Base-by-base conservation (phyloP, 805 yeast genomes). In the Saturnispora quitensis region DNA sequence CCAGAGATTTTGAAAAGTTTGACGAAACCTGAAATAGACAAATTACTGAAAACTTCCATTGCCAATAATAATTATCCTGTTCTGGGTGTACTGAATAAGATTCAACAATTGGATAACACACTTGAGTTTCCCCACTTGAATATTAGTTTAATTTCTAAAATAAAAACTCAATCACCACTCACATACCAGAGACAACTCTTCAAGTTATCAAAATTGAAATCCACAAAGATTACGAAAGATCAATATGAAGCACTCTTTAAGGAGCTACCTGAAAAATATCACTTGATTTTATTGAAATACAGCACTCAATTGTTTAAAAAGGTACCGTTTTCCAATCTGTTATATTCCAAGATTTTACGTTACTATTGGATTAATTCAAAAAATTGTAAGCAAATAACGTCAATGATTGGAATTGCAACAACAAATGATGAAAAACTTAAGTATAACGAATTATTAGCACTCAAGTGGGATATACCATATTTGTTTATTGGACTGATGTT, bases 401-500 rank as follows among this genome's bases (percentile, higher is more conserved):
- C 22, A 13, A 20, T 15, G 27, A 24, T 28, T 25, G 45, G 45
- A 15, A 28, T 40, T 18, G 28, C 4, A 13, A 17, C 15, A 22
- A 18, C 33, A 20, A 40, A 18, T 10, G 43, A 48, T 10, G 43
- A 40, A 5, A 22, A 34, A n/a, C 15, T 42, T 17, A 35, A 43
- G 34, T 43, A 43, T 27, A 35, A 43, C 25, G 43, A 49, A n/a
- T 15, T 18, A 17, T 6, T 43, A 7, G n/a, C 45, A 15, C 27
- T 43, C 10, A 49, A 49, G 36, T 49, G 28, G 28, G 51, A 42
- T 35, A 25, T n/a, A n/a, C 10, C 24, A 3, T 49, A 49, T 15
- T n/a, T 49, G 18, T 24, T 35, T 17, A 15, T 43, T 22, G 43
- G 22, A 2, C 20, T 43, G 12, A 35, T 40, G 25, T 15, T 27